phyloP scores from a whole-genome alignment of 225 moss, liverwort and hornwort genomes.

The Bryoerythrophyllum caledonicum region DNA sequence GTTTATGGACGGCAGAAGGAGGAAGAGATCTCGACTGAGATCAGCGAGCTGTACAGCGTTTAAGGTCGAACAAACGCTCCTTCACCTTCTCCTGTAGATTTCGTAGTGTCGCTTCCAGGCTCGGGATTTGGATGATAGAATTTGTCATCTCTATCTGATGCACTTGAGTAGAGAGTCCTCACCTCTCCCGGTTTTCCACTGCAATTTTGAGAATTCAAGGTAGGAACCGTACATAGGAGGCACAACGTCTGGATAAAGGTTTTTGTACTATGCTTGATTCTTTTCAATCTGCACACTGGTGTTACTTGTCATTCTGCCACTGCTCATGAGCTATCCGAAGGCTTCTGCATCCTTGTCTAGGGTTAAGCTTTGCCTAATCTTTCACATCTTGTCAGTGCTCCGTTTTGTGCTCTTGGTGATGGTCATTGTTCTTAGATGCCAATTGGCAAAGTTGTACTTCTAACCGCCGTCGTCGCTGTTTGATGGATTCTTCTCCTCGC shows the following conservation, averaged over 20 bases:
- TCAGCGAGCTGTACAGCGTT: slow-evolving; percentile 74
- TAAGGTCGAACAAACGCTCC: slow-evolving; percentile 4
- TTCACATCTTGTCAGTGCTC: background rate
- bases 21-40: slow-evolving; percentile 76
- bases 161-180: background rate
- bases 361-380: slow-evolving; percentile 6
- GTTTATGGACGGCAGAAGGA: slow-evolving; percentile 88
- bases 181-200: slow-evolving; percentile 5
- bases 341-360: slow-evolving; percentile 11
- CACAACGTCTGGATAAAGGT: slow-evolving; percentile 13
- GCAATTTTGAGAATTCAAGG: slow-evolving; percentile 28
- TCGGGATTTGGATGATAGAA: slow-evolving; percentile 2
- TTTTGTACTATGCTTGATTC: slow-evolving; percentile 23
- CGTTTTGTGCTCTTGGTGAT: background rate
- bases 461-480: background rate
- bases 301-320: background rate
- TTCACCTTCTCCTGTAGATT: background rate
- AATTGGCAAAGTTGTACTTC: no score
- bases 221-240: background rate
- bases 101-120: slow-evolving; percentile 3
- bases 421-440: no score
- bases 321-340: background rate
- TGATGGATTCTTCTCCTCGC: background rate
- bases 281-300: slow-evolving; percentile 1
- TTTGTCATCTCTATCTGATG: slow-evolving; percentile 10